A percentile compares a stretch with the other conserved stretches of the same genome.
Conservation (phyloP, 2,329 filamentous ascomycete genomes). For the Apiospora arundinis region DNA sequence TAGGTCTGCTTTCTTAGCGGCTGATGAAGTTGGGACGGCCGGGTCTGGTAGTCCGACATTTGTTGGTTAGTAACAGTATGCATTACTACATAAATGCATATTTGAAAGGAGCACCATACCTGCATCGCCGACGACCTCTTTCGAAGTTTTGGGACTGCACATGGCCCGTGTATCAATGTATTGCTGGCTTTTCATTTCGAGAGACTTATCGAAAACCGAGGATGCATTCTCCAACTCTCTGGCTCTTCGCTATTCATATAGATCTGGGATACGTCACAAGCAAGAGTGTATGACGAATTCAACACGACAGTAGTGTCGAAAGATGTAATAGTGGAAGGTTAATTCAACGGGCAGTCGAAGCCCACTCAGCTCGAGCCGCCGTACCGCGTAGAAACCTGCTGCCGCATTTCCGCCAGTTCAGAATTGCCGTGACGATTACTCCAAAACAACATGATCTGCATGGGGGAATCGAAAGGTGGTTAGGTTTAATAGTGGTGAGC, state of each 20-base stretch:
- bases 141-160: not conserved
- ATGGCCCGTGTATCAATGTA: not conserved
- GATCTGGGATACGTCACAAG: not conserved
- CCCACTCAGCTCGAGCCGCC: not conserved
- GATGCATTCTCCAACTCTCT: not conserved
- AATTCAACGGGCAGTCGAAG: not conserved
- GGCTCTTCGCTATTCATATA: not conserved
- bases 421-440: not conserved
- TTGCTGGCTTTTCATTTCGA: not conserved
- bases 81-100: not conserved
- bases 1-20: not conserved
- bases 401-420: not conserved
- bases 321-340: not conserved
- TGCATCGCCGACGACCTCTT: not conserved
- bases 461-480: no score
- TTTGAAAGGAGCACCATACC: not conserved
- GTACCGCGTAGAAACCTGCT: no score
- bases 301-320: not conserved
- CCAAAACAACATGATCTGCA: no score
- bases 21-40: not conserved
- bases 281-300: not conserved
- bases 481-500: no score
- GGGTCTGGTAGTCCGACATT: not conserved
- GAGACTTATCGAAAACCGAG: not conserved
- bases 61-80: not conserved